phyloP scores from a whole-genome alignment of 1,139 yeast genomes.

The Yamadazyma atmosphaerica region DNA sequence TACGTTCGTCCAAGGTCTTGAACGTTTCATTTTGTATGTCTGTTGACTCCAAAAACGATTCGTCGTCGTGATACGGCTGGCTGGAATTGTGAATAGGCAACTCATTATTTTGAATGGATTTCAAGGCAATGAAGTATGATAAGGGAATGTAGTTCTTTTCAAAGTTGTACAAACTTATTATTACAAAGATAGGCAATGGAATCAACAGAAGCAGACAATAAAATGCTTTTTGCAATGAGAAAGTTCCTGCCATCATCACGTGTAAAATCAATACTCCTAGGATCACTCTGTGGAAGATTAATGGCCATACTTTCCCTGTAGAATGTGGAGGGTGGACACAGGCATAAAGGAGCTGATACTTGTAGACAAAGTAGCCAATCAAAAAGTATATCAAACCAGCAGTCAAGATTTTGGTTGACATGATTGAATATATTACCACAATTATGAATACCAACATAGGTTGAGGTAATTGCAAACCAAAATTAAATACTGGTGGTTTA shows the following conservation, averaged over 20 bases:
- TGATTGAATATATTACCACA: constrained; percentile 60
- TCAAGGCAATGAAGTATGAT: constrained; percentile 80
- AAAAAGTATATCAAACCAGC: constrained; percentile 64
- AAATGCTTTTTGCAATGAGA: constrained; percentile 78
- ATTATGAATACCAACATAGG: constrained; percentile 63
- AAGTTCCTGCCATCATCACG: constrained; percentile 87
- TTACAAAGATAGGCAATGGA: constrained; percentile 72
- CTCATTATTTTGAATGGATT: constrained; percentile 39
- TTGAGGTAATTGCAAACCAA: constrained; percentile 66
- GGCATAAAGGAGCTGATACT: constrained; percentile 63
- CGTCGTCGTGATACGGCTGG: constrained; percentile 19
- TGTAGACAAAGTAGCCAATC: constrained; percentile 63
- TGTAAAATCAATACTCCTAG: constrained; percentile 68
- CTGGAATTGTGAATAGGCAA: constrained; percentile 5
- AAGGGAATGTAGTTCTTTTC: constrained; percentile 80
- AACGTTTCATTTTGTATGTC: constrained; percentile 13
- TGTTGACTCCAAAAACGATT: constrained; percentile 11
- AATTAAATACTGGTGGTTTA: constrained; percentile 64
- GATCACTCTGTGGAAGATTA: constrained; percentile 58
- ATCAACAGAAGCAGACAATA: constrained; percentile 66
- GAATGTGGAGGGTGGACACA: constrained; percentile 73
- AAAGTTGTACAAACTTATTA: constrained; percentile 74
- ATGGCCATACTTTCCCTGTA: constrained; percentile 71
- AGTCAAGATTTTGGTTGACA: constrained; percentile 64
- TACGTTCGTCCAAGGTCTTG: constrained; percentile 62